These are phyloP conservation scores for Xenosphaeropsis pyriputrescens DNA, from an alignment of 2,329 filamentous ascomycete species.

Conservation along the genomic window DNA sequence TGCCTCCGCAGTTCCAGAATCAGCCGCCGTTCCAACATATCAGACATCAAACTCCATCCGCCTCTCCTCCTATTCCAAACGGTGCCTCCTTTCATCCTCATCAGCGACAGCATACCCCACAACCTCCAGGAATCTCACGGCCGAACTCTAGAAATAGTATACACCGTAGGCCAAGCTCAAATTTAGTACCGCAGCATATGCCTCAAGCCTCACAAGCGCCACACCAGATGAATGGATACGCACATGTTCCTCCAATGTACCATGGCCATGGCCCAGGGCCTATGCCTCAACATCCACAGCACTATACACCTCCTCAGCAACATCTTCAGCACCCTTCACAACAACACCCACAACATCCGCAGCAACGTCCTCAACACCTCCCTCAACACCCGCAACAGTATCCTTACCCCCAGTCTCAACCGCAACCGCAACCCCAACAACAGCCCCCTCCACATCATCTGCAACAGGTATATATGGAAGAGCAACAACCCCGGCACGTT, in stretches of 20 bases:
- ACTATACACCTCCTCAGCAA: neutral
- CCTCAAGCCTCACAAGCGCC: conserved; percentile 44
- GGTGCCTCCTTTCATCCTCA: conserved; percentile 21
- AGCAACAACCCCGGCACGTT: conserved; percentile 57
- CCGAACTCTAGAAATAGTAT: conserved; percentile 66
- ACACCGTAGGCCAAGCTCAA: conserved; percentile 57
- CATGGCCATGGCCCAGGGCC: conserved; percentile 38
- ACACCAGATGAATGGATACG: conserved; percentile 58
- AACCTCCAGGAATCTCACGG: conserved; percentile 60
- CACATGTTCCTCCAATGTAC: conserved; percentile 80
- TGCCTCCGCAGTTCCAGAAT: conserved; percentile 56
- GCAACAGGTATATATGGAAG: conserved; percentile 61
- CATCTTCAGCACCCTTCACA: conserved; percentile 21
- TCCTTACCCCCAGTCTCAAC: conserved; percentile 13
- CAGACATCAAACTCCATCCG: conserved; percentile 68
- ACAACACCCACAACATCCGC: conserved; percentile 23
- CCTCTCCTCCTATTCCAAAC: conserved; percentile 72
- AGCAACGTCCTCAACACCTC: conserved; percentile 32
- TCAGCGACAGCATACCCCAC: conserved; percentile 66
- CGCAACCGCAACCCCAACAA: conserved; percentile 21
- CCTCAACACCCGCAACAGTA: conserved; percentile 23
- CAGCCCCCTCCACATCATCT: conserved; percentile 27
- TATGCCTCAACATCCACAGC: conserved; percentile 9
- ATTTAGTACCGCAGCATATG: conserved; percentile 49
- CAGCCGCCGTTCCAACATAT: conserved; percentile 65